Evolutionary conservation across 495 filamentous ascomycete genomes (phyloP), one percentile per base, ranked within the genome.

Genomic region (Hypoxylon fragiforme): DNA sequence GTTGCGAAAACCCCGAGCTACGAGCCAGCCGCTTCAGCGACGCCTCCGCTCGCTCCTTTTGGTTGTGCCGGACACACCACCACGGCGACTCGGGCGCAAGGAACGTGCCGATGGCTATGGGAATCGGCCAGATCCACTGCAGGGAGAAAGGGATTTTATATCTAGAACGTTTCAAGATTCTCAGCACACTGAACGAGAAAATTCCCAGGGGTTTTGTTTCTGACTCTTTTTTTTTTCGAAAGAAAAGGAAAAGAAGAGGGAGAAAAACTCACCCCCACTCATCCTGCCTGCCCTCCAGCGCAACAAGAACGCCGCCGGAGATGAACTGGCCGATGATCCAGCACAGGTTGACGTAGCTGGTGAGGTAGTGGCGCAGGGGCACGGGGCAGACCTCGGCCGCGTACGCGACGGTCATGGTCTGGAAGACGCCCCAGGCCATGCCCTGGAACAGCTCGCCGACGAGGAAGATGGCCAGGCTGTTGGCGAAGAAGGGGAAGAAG

Each of bases 81-180:
- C 87, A 90, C 0, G 88, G 88, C 0, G 82, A 86, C 66, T 92
- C 88, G 0, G 88, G 88, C 0, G 86, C 85, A 24, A 88, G 75
- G 32, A 67, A 72, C 15, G 84, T 80, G 21, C 76, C 83, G 54
- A 77, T 49, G 8, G 76, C 64, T 3, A 83, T 60, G 0, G 74
- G 65, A 26, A 75, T 64, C 1, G 77, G 77, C 80, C 79, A 83
- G 18, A 79, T 47, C 79, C 80, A 83, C 60, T 81, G 81, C 7
- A 82, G 43, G 3, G 77, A 74, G 56, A 80, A 83, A 0, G 81
- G 81, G 37, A 83, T 81, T 31, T 70, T 73, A 49, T 81, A 85
- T 11, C 64, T 67, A 44, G 19, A 31, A 19, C 1, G 12, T n/a
- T 36, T 46, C 0, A n/a, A n/a, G n/a, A n/a, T n/a, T n/a, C n/a